A percentile compares a stretch with the other conserved stretches of the same genome.
phyloP scores from a whole-genome alignment of 2,329 filamentous ascomycete species.

The Parafenestella ontariensis region DNA sequence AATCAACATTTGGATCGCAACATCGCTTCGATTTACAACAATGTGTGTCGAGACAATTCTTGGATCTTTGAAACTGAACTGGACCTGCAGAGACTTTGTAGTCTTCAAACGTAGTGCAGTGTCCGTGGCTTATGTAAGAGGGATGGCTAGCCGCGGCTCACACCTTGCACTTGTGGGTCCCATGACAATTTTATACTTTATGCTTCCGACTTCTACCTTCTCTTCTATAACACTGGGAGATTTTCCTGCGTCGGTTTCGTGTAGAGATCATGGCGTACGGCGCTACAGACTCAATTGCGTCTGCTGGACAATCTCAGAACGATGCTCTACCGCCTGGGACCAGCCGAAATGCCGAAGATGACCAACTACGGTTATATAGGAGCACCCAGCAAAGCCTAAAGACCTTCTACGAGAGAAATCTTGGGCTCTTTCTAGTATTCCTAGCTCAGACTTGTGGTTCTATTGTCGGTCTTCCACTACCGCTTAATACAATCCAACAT shows the following conservation, averaged over 20 bases:
- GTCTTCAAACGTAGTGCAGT: neutral
- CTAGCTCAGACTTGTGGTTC: constrained; percentile 50
- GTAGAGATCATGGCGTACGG: constrained; percentile 20
- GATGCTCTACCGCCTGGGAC: neutral
- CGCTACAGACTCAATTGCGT: constrained; percentile 5
- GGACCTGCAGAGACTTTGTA: neutral
- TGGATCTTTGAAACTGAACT: neutral
- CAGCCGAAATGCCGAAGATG: constrained; percentile 12
- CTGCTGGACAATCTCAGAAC: constrained; percentile 1
- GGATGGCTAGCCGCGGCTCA: neutral
- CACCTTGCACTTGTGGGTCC: neutral
- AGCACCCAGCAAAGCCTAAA: constrained; percentile 8
- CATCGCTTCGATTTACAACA: too few species aligned
- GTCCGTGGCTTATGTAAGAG: neutral
- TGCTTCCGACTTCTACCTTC: neutral
- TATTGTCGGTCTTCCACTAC: constrained; percentile 13
- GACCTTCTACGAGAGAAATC: constrained; percentile 30
- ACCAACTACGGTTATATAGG: neutral
- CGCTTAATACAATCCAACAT: neutral
- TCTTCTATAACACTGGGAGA: neutral
- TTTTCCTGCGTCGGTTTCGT: neutral
- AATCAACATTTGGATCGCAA: too few species aligned
- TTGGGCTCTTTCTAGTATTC: constrained; percentile 33
- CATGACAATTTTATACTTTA: neutral
- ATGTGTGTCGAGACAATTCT: too few species aligned